A percentile compares a stretch with the other conserved stretches of the same genome.
These are phyloP conservation scores for Pterulicium gracile DNA, from an alignment of 1,284 basidiomycete species.

Conservation along the genomic window DNA sequence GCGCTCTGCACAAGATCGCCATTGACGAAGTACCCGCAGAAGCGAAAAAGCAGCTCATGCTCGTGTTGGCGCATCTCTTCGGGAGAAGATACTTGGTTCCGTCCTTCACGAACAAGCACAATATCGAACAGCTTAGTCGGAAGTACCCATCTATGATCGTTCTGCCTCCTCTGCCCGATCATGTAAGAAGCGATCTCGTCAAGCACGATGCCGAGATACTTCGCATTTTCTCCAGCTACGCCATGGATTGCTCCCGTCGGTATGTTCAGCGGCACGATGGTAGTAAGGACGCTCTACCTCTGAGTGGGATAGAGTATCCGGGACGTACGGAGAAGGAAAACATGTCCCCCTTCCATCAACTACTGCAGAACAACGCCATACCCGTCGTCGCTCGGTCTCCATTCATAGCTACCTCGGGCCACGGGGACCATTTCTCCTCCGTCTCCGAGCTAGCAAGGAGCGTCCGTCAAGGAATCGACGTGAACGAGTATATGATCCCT, in stretches of 20 bases:
- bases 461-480: slow-evolving; percentile 36
- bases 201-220: slow-evolving; percentile 41
- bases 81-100: slow-evolving; percentile 40
- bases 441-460: slow-evolving; percentile 42
- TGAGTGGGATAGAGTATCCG: slow-evolving; percentile 25
- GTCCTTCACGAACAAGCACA: slow-evolving; percentile 26
- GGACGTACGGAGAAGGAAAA: slow-evolving; percentile 9
- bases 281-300: slow-evolving; percentile 31
- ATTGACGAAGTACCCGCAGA: slow-evolving; percentile 21
- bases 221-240: slow-evolving; percentile 43
- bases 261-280: slow-evolving; percentile 31
- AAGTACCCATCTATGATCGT: slow-evolving; percentile 46
- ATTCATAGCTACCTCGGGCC: slow-evolving; percentile 57
- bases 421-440: slow-evolving; percentile 37
- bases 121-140: slow-evolving; percentile 24
- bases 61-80: slow-evolving; percentile 50
- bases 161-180: slow-evolving; percentile 35
- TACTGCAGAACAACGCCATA: slow-evolving; percentile 28
- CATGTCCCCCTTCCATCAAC: slow-evolving; percentile 17
- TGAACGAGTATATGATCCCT: slow-evolving; percentile 50
- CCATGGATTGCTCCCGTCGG: slow-evolving; percentile 19
- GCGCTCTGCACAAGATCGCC: slow-evolving; percentile 49
- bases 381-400: slow-evolving; percentile 33
- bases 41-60: slow-evolving; percentile 39
- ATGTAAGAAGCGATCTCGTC: slow-evolving; percentile 28